phyloP scores from a whole-genome alignment of 768 basidiomycete genomes.

The Lactarius pseudohatsudake region DNA sequence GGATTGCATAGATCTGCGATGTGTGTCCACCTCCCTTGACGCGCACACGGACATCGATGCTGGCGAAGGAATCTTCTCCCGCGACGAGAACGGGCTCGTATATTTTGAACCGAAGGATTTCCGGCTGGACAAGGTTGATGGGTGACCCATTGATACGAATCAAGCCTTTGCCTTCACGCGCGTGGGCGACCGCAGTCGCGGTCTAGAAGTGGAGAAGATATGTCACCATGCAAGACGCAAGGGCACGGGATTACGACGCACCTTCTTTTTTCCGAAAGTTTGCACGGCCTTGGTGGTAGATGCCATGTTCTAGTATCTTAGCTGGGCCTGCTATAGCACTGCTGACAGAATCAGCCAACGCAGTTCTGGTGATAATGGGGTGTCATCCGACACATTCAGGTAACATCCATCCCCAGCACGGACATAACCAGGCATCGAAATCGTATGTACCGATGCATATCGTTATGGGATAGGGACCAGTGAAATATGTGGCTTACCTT shows the following conservation, averaged over 20 bases:
- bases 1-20: slow-evolving; percentile 97
- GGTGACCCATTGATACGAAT: slow-evolving; percentile 97
- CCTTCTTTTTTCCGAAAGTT: slow-evolving; percentile 99
- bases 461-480: slow-evolving; percentile 4
- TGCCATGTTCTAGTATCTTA: slow-evolving; percentile 55
- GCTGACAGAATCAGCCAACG: slow-evolving; percentile 21
- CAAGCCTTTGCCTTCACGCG: slow-evolving; percentile 93
- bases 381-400: slow-evolving; percentile 40
- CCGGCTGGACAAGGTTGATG: slow-evolving; percentile 92
- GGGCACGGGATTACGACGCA: slow-evolving; percentile 36
- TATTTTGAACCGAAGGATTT: slow-evolving; percentile 95
- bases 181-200: slow-evolving; percentile 96
- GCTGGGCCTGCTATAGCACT: slow-evolving; percentile 30
- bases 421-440: slow-evolving; percentile 10
- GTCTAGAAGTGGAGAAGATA: slow-evolving; percentile 53
- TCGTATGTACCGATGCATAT: slow-evolving; percentile 7
- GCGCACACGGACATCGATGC: slow-evolving; percentile 94
- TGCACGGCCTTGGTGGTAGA: slow-evolving; percentile 87
- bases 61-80: slow-evolving; percentile 83
- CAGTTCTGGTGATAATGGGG: slow-evolving; percentile 16
- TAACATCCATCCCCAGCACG: slow-evolving; percentile 43
- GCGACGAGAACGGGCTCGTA: slow-evolving; percentile 96
- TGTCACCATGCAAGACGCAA: slow-evolving; percentile 13
- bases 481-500: slow-evolving; percentile 35
- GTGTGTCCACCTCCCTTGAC: slow-evolving; percentile 99